These are phyloP conservation scores for Pyrus hybrid DNA, from an alignment of 331 rosid species.

Conservation along the genomic window DNA sequence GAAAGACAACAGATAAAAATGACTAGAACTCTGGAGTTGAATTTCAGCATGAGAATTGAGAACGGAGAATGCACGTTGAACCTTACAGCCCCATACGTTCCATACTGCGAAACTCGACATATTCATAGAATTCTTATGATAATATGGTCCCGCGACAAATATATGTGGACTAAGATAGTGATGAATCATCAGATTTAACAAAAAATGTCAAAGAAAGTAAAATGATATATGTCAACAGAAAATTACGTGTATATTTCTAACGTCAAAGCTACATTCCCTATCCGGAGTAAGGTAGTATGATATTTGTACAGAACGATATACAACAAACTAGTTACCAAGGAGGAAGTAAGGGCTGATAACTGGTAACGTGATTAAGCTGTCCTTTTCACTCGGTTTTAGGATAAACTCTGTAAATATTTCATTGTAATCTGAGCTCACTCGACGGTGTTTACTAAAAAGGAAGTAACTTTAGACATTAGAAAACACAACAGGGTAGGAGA, in stretches of 20 bases:
- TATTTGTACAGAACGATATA: too few species aligned
- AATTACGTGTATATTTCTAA: too few species aligned
- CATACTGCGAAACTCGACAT: constrained; percentile 55
- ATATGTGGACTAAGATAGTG: neutral
- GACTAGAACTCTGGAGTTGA: neutral
- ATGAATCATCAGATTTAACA: neutral
- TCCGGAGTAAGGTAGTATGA: too few species aligned
- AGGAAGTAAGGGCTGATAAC: too few species aligned
- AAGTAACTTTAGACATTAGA: neutral
- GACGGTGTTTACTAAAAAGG: neutral
- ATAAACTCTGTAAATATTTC: neutral
- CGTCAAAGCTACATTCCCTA: too few species aligned
- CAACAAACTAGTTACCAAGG: too few species aligned
- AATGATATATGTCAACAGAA: neutral
- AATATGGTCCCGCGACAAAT: neutral
- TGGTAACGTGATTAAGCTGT: neutral
- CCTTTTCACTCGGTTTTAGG: neutral
- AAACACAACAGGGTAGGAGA: neutral
- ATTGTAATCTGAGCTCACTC: neutral
- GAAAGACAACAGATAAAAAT: neutral
- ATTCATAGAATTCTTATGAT: neutral
- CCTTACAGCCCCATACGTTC: constrained; percentile 60
- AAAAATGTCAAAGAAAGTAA: neutral
- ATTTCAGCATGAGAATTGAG: constrained; percentile 3
- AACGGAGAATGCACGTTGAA: constrained; percentile 38